These are phyloP conservation scores for Chlorella sp. DNA, from an alignment of 139 green algal genomes.

Conservation along the genomic window DNA sequence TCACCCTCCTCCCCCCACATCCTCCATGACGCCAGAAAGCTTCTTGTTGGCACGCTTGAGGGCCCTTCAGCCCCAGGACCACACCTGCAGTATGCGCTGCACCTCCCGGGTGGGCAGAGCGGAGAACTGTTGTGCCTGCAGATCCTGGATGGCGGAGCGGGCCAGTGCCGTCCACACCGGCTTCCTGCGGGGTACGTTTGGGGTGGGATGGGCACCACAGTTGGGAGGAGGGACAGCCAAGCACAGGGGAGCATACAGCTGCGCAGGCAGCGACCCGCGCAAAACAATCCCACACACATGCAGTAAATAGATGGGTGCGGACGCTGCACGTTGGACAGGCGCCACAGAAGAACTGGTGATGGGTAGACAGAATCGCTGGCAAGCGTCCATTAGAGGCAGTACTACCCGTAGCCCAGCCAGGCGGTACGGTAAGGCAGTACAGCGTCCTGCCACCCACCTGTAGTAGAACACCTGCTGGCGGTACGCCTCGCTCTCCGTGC, in stretches of 20 bases:
- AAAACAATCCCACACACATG: too few species aligned
- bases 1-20: too few species aligned
- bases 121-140: constrained; percentile 44
- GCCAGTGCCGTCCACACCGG: constrained; percentile 78
- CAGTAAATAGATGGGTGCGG: too few species aligned
- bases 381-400: neutral
- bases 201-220: neutral
- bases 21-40: too few species aligned
- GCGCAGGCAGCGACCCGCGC: too few species aligned
- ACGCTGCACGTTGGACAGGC: too few species aligned
- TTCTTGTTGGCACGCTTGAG: too few species aligned
- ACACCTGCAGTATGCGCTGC: constrained; percentile 46
- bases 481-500: constrained; percentile 88
- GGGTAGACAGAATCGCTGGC: too few species aligned
- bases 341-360: too few species aligned
- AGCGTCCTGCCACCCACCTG: constrained; percentile 39
- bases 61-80: too few species aligned
- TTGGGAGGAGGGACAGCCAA: too few species aligned
- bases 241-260: too few species aligned
- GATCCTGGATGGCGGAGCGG: constrained; percentile 43
- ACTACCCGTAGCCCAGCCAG: neutral
- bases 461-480: constrained; percentile 85
- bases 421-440: neutral
- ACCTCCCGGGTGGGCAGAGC: constrained; percentile 44
- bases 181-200: constrained; percentile 59